Percentiles rank a stretch among this genome's conserved stretches.
Evolutionary conservation across 768 basidiomycete species (phyloP).

Genomic region (Lanmaoa pseudosensibilis): DNA sequence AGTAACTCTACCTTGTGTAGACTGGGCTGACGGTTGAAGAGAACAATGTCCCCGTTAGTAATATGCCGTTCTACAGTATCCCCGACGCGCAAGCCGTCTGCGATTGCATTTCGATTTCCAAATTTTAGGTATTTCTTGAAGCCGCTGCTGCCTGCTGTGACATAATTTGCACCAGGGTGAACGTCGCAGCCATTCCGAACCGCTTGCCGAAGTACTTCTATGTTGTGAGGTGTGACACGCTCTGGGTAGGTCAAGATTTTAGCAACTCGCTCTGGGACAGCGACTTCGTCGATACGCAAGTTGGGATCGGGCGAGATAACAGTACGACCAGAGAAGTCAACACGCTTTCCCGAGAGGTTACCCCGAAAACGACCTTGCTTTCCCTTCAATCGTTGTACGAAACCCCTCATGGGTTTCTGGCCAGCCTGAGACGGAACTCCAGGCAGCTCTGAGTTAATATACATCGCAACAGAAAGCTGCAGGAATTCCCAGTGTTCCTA

Average conservation of each 20-base stretch:
- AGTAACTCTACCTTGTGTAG: constrained; percentile 73
- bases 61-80: constrained; percentile 96
- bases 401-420: constrained; percentile 94
- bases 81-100: constrained; percentile 80
- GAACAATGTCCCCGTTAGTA: constrained; percentile 90
- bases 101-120: constrained; percentile 76
- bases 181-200: constrained; percentile 86
- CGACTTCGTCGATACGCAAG: constrained; percentile 96
- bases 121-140: constrained; percentile 90
- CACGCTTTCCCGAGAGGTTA: constrained; percentile 97
- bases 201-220: constrained; percentile 69
- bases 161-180: constrained; percentile 96
- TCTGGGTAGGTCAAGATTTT: constrained; percentile 96
- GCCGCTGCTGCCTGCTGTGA: constrained; percentile 71
- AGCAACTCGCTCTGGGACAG: constrained; percentile 93
- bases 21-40: constrained; percentile 99
- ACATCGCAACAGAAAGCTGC: constrained; percentile 92
- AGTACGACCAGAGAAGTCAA: constrained; percentile 97
- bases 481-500: constrained; percentile 99
- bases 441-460: constrained; percentile 96
- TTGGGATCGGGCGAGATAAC: constrained; percentile 99
- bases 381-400: constrained; percentile 96
- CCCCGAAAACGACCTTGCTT: constrained; percentile 99
- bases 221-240: constrained; percentile 89
- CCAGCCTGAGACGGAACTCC: constrained; percentile 86